Evolutionary conservation across 345 rosid genomes (phyloP).

Genomic region (Lepidium sativum): DNA sequence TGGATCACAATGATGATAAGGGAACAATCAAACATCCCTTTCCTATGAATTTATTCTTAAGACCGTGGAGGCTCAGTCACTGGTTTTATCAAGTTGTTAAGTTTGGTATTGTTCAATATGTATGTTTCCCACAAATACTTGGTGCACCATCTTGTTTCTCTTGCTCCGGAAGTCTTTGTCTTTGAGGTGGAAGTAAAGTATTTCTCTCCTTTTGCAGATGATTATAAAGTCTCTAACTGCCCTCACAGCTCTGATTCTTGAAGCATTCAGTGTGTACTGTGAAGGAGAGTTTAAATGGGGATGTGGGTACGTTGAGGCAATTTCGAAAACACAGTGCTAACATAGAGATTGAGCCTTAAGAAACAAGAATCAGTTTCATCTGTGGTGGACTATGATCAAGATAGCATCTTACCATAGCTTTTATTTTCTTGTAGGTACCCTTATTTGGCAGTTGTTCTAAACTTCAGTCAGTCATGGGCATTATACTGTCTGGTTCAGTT

Average conservation of each 20-base stretch:
- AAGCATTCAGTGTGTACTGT: constrained; percentile 83
- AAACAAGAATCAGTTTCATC: background rate
- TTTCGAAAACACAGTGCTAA: background rate
- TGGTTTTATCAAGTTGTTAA: constrained; percentile 96
- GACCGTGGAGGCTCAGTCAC: constrained; percentile 91
- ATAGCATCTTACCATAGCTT: background rate
- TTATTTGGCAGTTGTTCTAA: constrained; percentile 90
- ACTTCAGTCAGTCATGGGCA: constrained; percentile 99
- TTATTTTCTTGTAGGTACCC: constrained; percentile 61
- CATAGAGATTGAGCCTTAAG: background rate
- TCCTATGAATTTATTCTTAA: constrained; percentile 70
- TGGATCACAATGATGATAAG: constrained; percentile 48
- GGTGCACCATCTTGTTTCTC: background rate
- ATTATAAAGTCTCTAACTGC: constrained; percentile 77
- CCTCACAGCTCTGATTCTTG: constrained; percentile 77
- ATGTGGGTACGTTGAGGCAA: constrained; percentile 70
- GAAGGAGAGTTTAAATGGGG: constrained; percentile 90
- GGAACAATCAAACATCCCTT: constrained; percentile 78
- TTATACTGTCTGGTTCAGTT: constrained; percentile 95
- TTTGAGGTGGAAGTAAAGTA: constrained; percentile 8
- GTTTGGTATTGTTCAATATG: constrained; percentile 98
- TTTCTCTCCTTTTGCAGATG: constrained; percentile 58
- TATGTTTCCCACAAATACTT: constrained; percentile 39
- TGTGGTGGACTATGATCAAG: background rate
- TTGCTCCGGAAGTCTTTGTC: background rate